Percentiles rank a stretch among this genome's conserved stretches.
Evolutionary conservation across 441 rosid genomes (phyloP).

Genomic region (Euphorbia corollata): DNA sequence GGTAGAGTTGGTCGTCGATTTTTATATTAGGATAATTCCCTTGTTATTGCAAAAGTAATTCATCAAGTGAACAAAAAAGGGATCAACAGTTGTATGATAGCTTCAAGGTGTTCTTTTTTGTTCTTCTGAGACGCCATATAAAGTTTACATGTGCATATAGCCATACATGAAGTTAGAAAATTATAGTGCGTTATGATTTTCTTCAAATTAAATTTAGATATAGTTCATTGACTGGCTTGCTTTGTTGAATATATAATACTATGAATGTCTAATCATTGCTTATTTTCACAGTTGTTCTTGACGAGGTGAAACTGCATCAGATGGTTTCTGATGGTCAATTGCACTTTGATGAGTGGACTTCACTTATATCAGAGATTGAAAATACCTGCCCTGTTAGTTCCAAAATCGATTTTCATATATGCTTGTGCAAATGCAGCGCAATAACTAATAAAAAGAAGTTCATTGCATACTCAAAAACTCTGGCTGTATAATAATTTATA

Average conservation of each 20-base stretch:
- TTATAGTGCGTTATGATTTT: not conserved
- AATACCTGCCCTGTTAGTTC: constrained; percentile 41
- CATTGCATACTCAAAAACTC: not conserved
- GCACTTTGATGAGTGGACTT: constrained; percentile 70
- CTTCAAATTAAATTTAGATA: not conserved
- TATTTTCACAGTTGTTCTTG: constrained; percentile 32
- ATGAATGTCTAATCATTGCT: constrained; percentile 1
- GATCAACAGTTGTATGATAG: not conserved
- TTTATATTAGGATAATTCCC: not conserved
- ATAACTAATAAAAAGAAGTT: not conserved
- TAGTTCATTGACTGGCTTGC: not conserved
- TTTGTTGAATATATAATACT: not conserved
- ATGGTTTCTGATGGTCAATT: constrained; percentile 36
- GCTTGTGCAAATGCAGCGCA: not conserved
- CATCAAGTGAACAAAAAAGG: not conserved
- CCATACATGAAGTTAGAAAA: not conserved
- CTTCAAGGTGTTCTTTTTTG: no score
- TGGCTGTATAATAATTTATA: not conserved
- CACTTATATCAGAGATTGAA: constrained; percentile 58
- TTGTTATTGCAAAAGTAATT: not conserved
- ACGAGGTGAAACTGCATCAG: constrained; percentile 37
- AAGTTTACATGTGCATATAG: not conserved
- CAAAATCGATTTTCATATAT: not conserved
- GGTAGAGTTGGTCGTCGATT: not conserved
- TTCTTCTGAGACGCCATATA: not conserved